Percentiles rank a stretch among this genome's conserved stretches.
Evolutionary conservation across 106 monocot species (phyloP).

Genomic region (Triglochin maritima): DNA sequence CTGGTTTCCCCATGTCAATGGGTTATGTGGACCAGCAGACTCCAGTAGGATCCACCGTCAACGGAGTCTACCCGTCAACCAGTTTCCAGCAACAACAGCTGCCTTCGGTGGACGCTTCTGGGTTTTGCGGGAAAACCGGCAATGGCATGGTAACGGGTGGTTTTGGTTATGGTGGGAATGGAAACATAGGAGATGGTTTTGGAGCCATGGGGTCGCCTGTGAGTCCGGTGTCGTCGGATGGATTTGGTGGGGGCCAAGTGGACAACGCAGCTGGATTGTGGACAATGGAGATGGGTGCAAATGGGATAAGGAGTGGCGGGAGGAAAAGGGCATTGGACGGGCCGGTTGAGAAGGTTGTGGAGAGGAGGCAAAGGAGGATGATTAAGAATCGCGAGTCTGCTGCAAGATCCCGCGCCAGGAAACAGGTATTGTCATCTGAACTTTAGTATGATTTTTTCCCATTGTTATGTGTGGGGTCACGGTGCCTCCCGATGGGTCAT

Average conservation of each 20-base stretch:
- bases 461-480: not conserved
- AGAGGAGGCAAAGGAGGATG: constrained; percentile 21
- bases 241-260: constrained; percentile 1
- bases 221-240: constrained; percentile 17
- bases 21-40: constrained; percentile 1
- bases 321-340: constrained; percentile 11
- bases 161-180: not conserved
- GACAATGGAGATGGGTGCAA: not conserved
- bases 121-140: not conserved
- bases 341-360: constrained; percentile 15
- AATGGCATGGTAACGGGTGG: not conserved
- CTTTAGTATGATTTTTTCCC: not conserved
- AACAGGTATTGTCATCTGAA: constrained; percentile 11
- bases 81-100: not conserved
- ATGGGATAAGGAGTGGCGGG: not conserved
- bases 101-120: not conserved
- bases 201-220: constrained; percentile 7
- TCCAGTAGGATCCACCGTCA: not conserved
- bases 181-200: not conserved
- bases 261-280: constrained; percentile 4
- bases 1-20: not conserved
- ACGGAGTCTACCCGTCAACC: not conserved
- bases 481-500: too few relatives aligned
- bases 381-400: constrained; percentile 34
- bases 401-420: constrained; percentile 23